A percentile compares a stretch with the other conserved stretches of the same genome.
Conservation (phyloP, 2,329 filamentous ascomycete species). For the Fusarium burgessii region DNA sequence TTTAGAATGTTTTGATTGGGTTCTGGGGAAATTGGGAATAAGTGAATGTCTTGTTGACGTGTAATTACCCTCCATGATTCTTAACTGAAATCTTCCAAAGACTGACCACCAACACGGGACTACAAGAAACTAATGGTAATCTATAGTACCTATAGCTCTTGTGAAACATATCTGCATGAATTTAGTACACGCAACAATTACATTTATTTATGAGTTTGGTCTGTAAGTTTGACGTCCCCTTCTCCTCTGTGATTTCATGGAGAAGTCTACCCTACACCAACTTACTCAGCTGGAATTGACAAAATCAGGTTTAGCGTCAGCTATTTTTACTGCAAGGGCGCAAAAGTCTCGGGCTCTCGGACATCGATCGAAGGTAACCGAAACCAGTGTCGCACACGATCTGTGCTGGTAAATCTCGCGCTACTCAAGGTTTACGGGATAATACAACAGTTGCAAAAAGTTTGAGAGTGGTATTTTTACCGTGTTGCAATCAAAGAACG, state of each 20-base stretch:
- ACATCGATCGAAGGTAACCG: not conserved
- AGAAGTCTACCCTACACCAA: not conserved
- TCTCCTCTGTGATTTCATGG: not conserved
- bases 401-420: not conserved
- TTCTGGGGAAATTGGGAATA: too few relatives aligned
- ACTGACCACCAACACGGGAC: too few relatives aligned
- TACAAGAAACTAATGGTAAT: too few relatives aligned
- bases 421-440: not conserved
- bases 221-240: rapidly evolving
- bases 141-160: too few relatives aligned
- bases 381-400: not conserved
- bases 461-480: slow-evolving; percentile 1
- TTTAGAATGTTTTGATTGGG: too few relatives aligned
- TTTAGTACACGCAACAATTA: too few relatives aligned
- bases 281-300: not conserved
- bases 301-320: not conserved
- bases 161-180: too few relatives aligned
- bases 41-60: too few relatives aligned
- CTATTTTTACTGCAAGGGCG: not conserved
- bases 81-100: too few relatives aligned
- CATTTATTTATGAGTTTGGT: too few relatives aligned
- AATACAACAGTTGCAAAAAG: not conserved
- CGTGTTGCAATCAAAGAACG: not conserved
- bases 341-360: not conserved
- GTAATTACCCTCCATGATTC: too few relatives aligned